These are phyloP conservation scores for Mucor sp. DNA, from an alignment of 371 early-diverging fungal genomes.

Conservation along the genomic window DNA sequence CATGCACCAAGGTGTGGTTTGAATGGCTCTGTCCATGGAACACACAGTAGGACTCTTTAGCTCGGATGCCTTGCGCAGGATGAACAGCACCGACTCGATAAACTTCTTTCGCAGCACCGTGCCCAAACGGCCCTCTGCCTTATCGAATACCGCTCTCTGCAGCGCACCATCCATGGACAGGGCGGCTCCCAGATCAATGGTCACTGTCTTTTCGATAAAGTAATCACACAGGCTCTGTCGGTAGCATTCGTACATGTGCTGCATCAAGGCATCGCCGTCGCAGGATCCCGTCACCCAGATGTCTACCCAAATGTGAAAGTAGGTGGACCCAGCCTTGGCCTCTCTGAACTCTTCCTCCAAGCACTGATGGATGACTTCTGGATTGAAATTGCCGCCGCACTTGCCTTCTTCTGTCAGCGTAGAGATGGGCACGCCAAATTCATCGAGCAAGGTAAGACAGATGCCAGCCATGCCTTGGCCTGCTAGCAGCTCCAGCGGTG, in stretches of 20 bases:
- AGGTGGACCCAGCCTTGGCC: slow-evolving; percentile 15
- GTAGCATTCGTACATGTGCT: slow-evolving; percentile 60
- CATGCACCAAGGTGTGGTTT: slow-evolving; percentile 49
- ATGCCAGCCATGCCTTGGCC: slow-evolving; percentile 81
- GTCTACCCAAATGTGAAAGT: slow-evolving; percentile 60
- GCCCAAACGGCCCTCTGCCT: slow-evolving; percentile 25
- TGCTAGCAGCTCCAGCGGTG: slow-evolving; percentile 34
- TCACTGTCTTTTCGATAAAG: slow-evolving; percentile 65
- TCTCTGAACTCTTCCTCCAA: slow-evolving; percentile 41
- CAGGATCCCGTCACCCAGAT: slow-evolving; percentile 73
- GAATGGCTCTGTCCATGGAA: slow-evolving; percentile 39
- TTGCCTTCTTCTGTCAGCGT: slow-evolving; percentile 20
- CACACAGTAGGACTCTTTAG: slow-evolving; percentile 64
- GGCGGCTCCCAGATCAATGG: slow-evolving; percentile 39
- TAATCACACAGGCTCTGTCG: slow-evolving; percentile 73
- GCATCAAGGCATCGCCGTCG: slow-evolving; percentile 58
- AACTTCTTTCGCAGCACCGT: slow-evolving; percentile 52
- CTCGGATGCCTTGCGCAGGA: slow-evolving; percentile 54
- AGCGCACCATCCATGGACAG: slow-evolving; percentile 22
- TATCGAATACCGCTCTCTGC: slow-evolving; percentile 15
- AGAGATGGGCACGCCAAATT: slow-evolving; percentile 36
- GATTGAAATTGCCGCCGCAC: slow-evolving; percentile 29
- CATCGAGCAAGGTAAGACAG: slow-evolving; percentile 62
- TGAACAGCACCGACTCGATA: slow-evolving; percentile 54
- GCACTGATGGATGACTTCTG: slow-evolving; percentile 27